Conservation (phyloP, 1,284 basidiomycete species). For the Lignosus rhinocerotis region DNA sequence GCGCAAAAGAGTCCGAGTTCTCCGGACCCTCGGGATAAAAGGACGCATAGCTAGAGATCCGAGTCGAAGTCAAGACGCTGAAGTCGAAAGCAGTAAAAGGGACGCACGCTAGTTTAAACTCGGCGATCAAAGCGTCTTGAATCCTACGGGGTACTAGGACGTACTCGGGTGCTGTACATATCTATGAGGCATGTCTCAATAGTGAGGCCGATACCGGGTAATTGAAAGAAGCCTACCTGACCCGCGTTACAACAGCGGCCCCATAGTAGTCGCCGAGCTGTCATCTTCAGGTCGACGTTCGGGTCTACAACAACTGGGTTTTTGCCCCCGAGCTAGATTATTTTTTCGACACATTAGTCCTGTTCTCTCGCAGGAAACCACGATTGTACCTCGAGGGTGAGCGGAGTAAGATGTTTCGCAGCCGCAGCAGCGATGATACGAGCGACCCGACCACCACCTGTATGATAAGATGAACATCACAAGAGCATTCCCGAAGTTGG, state of each 20-base stretch:
- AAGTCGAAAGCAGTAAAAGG: conserved; percentile 1
- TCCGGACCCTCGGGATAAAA: conserved; percentile 52
- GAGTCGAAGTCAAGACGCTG: background rate
- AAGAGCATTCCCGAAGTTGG: background rate
- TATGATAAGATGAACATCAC: too few relatives aligned
- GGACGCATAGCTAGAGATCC: conserved; percentile 42
- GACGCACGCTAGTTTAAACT: conserved; percentile 58
- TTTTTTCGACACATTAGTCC: background rate
- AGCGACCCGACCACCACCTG: conserved; percentile 75
- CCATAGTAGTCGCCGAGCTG: conserved; percentile 72
- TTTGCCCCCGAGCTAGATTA: conserved; percentile 54
- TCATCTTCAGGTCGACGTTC: conserved; percentile 56
- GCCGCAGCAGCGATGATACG: conserved; percentile 81
- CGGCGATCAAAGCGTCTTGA: conserved; percentile 63
- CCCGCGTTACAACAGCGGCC: conserved; percentile 78
- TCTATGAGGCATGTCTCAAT: background rate
- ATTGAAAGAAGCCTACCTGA: conserved; percentile 38
- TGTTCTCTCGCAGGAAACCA: conserved; percentile 5
- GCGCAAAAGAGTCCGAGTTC: conserved; percentile 42
- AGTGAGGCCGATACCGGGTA: background rate
- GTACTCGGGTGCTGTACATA: conserved; percentile 41
- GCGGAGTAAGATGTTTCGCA: conserved; percentile 83
- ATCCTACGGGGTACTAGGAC: conserved; percentile 64
- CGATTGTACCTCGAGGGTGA: conserved; percentile 69
- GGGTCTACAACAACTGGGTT: conserved; percentile 84